These are phyloP conservation scores for Proteromonas lacertae DNA, from an alignment of 352 stramenopile species.

Conservation along the genomic window DNA sequence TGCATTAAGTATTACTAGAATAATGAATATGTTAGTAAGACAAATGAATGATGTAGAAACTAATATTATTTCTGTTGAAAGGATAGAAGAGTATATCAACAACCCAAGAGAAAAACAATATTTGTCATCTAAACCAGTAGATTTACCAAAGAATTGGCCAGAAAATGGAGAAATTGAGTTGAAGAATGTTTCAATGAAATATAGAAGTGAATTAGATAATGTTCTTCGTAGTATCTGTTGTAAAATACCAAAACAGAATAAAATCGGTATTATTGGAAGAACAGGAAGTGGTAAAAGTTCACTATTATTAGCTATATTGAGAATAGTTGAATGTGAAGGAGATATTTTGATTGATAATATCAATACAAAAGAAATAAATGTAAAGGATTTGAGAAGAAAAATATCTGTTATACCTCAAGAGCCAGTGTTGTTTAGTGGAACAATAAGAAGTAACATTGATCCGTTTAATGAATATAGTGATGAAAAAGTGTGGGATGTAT, in stretches of 20 bases:
- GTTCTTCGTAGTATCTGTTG: conserved; percentile 12
- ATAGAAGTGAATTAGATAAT: neutral
- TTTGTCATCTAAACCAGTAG: too few species aligned
- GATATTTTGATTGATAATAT: conserved; percentile 47
- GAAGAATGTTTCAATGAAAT: neutral
- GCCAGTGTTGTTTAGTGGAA: conserved; percentile 58
- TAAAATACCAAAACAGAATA: conserved; percentile 19
- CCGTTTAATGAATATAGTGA: conserved; percentile 30
- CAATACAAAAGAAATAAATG: conserved; percentile 24
- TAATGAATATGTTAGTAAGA: too few species aligned
- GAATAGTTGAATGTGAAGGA: too few species aligned
- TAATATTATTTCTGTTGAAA: too few species aligned
- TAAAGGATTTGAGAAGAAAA: conserved; percentile 26
- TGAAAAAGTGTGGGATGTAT: conserved; percentile 27
- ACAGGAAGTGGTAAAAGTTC: too few species aligned
- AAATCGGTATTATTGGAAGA: conserved; percentile 46
- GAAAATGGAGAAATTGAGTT: neutral
- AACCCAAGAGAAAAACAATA: too few species aligned
- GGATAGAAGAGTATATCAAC: too few species aligned
- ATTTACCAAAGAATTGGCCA: too few species aligned
- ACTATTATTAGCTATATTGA: too few species aligned
- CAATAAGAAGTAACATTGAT: too few species aligned
- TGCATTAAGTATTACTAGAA: too few species aligned
- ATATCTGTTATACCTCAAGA: conserved; percentile 67
- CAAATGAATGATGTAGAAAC: too few species aligned